Conservation (phyloP, 192 early-diverging fungal species). For the Chytriomyces sp. region DNA sequence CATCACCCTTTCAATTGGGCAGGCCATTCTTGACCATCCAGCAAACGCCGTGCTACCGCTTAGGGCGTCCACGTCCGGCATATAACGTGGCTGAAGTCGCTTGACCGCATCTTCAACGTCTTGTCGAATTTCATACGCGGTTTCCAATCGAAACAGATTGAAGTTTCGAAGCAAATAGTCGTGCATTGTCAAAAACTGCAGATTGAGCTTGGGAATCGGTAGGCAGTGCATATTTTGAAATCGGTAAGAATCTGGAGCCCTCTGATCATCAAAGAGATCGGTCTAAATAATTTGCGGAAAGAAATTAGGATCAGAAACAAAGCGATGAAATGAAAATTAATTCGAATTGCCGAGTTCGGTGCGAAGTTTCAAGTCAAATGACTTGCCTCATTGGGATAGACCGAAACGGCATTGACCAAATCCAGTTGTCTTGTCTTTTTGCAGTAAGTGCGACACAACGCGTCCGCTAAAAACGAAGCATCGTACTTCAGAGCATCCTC, state of each 20-base stretch:
- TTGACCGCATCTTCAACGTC: conserved; percentile 88
- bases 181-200: conserved; percentile 91
- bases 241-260: conserved; percentile 47
- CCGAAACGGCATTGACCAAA: conserved; percentile 66
- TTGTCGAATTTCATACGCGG: conserved; percentile 80
- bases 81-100: conserved; percentile 74
- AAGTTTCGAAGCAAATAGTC: conserved; percentile 92
- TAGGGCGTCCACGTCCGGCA: conserved; percentile 44
- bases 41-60: conserved; percentile 74
- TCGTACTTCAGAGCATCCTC: conserved; percentile 15
- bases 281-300: conserved; percentile 35
- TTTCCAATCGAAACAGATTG: conserved; percentile 82
- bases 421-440: conserved; percentile 73
- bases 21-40: conserved; percentile 94
- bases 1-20: conserved; percentile 67
- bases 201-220: conserved; percentile 84
- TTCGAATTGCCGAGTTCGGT: not conserved
- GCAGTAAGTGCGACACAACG: conserved; percentile 61
- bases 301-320: not conserved
- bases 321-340: not conserved
- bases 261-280: conserved; percentile 71
- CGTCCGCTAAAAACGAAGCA: conserved; percentile 61
- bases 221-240: conserved; percentile 70
- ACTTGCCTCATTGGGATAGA: conserved; percentile 77
- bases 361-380: not conserved